Percentiles rank a stretch among this genome's conserved stretches.
phyloP scores from a whole-genome alignment of 805 yeast genomes.

The Wickerhamiella shivajii region DNA sequence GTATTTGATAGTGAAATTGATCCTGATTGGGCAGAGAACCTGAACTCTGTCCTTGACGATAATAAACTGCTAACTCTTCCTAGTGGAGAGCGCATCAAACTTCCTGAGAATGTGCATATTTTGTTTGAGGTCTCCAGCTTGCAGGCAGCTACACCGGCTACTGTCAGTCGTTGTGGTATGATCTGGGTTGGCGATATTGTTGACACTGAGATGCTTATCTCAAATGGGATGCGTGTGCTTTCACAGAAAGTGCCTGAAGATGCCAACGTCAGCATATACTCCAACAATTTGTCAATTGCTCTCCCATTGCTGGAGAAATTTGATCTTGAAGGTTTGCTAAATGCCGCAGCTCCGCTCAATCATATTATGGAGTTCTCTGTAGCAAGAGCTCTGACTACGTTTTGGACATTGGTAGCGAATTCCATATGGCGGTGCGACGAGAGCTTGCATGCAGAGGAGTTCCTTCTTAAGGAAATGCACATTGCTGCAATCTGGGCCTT shows the following conservation, averaged over 20 bases:
- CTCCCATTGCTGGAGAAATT: not conserved
- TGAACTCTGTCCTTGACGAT: conserved; percentile 85
- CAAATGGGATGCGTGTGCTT: conserved; percentile 17
- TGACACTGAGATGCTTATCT: conserved; percentile 14
- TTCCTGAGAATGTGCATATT: conserved; percentile 50
- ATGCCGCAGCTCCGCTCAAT: conserved; percentile 19
- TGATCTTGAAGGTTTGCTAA: conserved; percentile 17
- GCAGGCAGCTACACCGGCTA: conserved; percentile 69
- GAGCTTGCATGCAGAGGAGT: conserved; percentile 18
- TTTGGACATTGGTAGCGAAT: conserved; percentile 26
- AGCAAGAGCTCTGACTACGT: conserved; percentile 27
- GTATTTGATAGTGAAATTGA: conserved; percentile 88
- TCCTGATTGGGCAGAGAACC: conserved; percentile 83
- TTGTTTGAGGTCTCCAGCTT: conserved; percentile 66
- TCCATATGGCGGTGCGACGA: conserved; percentile 1
- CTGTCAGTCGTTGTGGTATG: conserved; percentile 86
- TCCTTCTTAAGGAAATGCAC: conserved; percentile 16
- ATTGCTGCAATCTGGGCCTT: conserved; percentile 45
- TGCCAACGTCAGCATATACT: not conserved
- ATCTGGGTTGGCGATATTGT: conserved; percentile 40
- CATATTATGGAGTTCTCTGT: conserved; percentile 42
- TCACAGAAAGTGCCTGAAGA: conserved; percentile 1
- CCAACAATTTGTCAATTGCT: not conserved
- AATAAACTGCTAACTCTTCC: conserved; percentile 70
- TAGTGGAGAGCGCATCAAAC: conserved; percentile 66